Base-by-base conservation (phyloP, 2,329 filamentous ascomycete genomes). In the Penicillium sp. region DNA sequence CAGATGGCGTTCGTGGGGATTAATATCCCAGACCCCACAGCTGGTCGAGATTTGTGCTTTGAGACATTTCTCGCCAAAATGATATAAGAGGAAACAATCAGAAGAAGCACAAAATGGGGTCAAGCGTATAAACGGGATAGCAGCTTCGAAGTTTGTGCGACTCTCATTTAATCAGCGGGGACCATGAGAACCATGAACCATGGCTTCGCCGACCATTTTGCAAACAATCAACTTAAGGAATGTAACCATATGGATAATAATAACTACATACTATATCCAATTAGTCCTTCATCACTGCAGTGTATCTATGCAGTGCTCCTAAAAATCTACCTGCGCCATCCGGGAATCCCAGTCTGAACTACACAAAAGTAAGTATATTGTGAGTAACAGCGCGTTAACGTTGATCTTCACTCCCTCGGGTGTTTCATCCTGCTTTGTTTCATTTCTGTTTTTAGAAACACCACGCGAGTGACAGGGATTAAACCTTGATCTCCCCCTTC, bases 381-480 rank as follows among this genome's bases (percentile, higher is more conserved):
- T 16, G 10, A 10, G 36, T 39, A 39, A 14, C 35, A 9, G 11
- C 26, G 32, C 3, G 8, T 26, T 8, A 8, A 32, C 4, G 30
- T 26, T n/a, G 16, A 47, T 42, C 34, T 30, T 47, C 41, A 30
- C 27, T n/a, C n/a, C n/a, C 36, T 34, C 4, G 18, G 32, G 10
- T 10, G 45, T 49, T 53, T 53, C 26, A 53, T 16, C 26, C 16
- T 35, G 45, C 18, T 1, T 32, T 36, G 35, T 50, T 51, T 45
- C 10, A 39, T 8, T 18, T 32, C 52, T 56, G 44, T 48, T 52
- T 53, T 56, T 58, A 56, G 56, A 43, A 53, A 45, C 38, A 49
- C 56, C 56, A 59, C 57, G 55, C 52, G 57, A 43, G n/a, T 9
- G 40, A 43, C 50, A 57, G 43, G 50, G 46, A 44, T 39, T 40